A percentile compares a stretch with the other conserved stretches of the same genome.
Evolutionary conservation across 495 filamentous ascomycete species (phyloP).

Genomic region (Cryomyces minteri): DNA sequence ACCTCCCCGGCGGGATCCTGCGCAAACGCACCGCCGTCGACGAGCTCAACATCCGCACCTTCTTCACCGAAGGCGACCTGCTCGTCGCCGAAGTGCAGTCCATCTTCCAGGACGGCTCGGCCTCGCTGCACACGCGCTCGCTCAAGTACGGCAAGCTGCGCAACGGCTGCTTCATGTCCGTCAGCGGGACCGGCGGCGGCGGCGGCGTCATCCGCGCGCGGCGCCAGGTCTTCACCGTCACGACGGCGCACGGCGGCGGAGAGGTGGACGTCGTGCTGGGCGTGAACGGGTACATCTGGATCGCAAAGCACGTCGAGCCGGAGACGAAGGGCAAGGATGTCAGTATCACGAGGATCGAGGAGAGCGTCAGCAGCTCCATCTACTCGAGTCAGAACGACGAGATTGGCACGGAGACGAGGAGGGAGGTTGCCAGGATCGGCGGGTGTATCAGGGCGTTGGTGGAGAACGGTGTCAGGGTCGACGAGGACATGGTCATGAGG

Average conservation of each 20-base stretch:
- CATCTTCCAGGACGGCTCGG: conserved; percentile 62
- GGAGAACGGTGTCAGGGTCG: conserved; percentile 63
- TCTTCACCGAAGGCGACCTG: conserved; percentile 81
- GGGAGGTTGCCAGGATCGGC: conserved; percentile 69
- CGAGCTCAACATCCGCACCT: conserved; percentile 84
- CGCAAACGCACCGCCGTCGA: conserved; percentile 81
- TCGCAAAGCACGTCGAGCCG: conserved; percentile 52
- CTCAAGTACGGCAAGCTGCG: conserved; percentile 88
- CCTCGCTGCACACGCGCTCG: conserved; percentile 71
- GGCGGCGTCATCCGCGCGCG: conserved; percentile 62
- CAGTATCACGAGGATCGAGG: conserved; percentile 67
- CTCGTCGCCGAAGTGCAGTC: conserved; percentile 82
- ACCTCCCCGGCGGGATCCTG: conserved; percentile 84
- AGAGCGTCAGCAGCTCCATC: conserved; percentile 48
- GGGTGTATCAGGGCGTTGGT: conserved; percentile 67
- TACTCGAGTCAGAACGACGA: conserved; percentile 87
- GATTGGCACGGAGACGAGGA: conserved; percentile 52
- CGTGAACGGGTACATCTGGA: conserved; percentile 93
- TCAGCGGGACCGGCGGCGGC: conserved; percentile 60
- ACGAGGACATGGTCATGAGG: conserved; percentile 74
- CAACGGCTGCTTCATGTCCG: conserved; percentile 74
- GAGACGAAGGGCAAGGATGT: conserved; percentile 33
- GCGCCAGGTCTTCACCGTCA: conserved; percentile 72
- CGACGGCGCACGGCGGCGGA: conserved; percentile 45
- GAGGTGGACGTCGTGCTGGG: conserved; percentile 76